Evolutionary conservation across 2,329 filamentous ascomycete species (phyloP), one percentile per base, ranked within the genome.

Genomic region (Catunica adiposa): DNA sequence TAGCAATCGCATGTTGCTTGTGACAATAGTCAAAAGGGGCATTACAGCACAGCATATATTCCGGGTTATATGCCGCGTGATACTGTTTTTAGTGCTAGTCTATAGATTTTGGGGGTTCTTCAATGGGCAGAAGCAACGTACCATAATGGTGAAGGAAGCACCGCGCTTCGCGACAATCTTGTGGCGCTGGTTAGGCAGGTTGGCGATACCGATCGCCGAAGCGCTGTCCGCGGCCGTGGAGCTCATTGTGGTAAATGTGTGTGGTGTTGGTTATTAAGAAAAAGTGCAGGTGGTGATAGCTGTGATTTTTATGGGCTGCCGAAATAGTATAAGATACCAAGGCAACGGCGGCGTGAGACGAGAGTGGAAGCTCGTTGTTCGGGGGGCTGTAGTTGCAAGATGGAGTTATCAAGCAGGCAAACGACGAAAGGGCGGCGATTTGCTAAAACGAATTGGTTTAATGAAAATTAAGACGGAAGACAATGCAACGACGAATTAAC

Each of bases 131-230:
- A 20, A 37, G 38, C 46, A 29, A 60, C 76, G 61, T 76, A 96
- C 92, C 92, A 98, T 98, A 67, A 98, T 96, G 62, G 92, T 98
- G 74, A 98, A 98, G 68, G 89, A 86, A 67, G 92, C 94, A 74
- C 92, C 92, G 73, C 94, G 84, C 73, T 84, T 82, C 61, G 77
- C 78, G 66, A 84, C 81, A 67, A 84, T 84, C 74, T 84, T 84
- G 73, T 84, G 81, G 66, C 81, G 76, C 75, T 84, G 81, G 73
- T 84, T 84, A 64, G 80, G 80, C 66, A 83, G 72, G 70, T 84
- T 84, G 73, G 81, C 80, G 73, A 84, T 84, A 71, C 81, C 81
- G 78, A 84, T 83, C 65, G 78, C 78, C 66, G 77, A 80, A 64
- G 78, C 77, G 70, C 74, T 80, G 69, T 80, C 77, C 62, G 74